Evolutionary conservation across 192 early-diverging fungal genomes (phyloP).

Genomic region (Podila epicladia): DNA sequence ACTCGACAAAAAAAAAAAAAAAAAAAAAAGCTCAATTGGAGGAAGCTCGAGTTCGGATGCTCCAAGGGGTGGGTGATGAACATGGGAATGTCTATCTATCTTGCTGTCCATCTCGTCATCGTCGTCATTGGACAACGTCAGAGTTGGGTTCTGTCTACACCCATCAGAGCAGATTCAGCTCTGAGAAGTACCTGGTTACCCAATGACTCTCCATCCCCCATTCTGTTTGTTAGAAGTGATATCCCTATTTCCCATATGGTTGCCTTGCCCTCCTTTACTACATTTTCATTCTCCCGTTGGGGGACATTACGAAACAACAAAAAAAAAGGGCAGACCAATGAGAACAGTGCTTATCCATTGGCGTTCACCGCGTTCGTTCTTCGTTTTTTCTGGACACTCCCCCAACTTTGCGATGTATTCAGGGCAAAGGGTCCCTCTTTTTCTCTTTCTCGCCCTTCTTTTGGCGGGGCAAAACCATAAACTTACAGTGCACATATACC

Average conservation of each 20-base stretch:
- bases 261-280: neutral
- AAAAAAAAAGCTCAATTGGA: too few relatives aligned
- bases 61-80: too few relatives aligned
- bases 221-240: too few relatives aligned
- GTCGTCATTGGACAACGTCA: too few relatives aligned
- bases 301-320: neutral
- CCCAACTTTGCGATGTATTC: neutral
- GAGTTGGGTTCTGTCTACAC: too few relatives aligned
- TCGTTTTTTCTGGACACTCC: neutral
- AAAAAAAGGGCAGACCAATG: neutral
- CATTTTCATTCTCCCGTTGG: neutral
- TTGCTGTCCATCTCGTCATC: too few relatives aligned
- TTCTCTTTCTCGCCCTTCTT: too few relatives aligned
- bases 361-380: neutral
- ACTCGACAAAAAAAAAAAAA: neutral
- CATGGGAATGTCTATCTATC: too few relatives aligned
- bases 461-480: slow-evolving; percentile 3
- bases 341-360: neutral
- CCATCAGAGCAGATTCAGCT: too few relatives aligned
- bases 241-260: neutral
- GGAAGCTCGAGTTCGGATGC: too few relatives aligned
- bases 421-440: neutral
- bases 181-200: too few relatives aligned
- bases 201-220: too few relatives aligned
- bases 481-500: neutral